Base-by-base conservation (phyloP, 495 filamentous ascomycete species). In the Podospora australis region DNA sequence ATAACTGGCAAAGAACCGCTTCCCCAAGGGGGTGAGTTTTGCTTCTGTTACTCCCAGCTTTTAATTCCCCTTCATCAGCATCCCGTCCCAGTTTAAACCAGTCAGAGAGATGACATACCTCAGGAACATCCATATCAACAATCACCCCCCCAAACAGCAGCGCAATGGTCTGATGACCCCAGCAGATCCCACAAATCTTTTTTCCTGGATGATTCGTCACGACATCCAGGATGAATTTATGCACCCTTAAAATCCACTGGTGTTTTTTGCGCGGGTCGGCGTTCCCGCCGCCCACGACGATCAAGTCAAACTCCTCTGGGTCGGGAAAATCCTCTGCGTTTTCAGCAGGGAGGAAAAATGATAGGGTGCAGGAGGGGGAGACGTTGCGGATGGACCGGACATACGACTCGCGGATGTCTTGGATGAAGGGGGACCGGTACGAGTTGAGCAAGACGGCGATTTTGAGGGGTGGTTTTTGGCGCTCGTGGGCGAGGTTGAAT, bases 381-480 rank as follows among this genome's bases (percentile, higher is more conserved):
- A 71, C 59, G 24, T 59, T 55, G 26, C 48, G 39, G 40, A 74
- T 66, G 29, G 65, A 60, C 39, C 65, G 59, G 3, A 55, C 48
- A 54, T 73, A 74, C 16, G 71, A 73, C 41, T 57, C 56, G 6
- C 64, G 56, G 52, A 73, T 63, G 11, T 57, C 60, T 25, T 58
- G 43, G 21, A 70, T 60, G 25, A 63, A 49, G 25, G 64, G 67
- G 22, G 69, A 72, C 19, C 59, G 58, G 57, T 63, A 71, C 29
- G 63, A 69, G 59, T 74, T 73, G 21, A 72, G 62, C 14, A 74
- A 56, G 55, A 76, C 60, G 53, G 70, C 72, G 52, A 75, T 68
- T 28, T 43, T 43, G 23, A 40, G 38, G 20, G 38, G 21, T 10
- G 34, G 34, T 36, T n/a, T n/a, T n/a, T n/a, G n/a, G n/a, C n/a